Conservation (phyloP, 495 filamentous ascomycete genomes). For the Sordaria brevicollis region DNA sequence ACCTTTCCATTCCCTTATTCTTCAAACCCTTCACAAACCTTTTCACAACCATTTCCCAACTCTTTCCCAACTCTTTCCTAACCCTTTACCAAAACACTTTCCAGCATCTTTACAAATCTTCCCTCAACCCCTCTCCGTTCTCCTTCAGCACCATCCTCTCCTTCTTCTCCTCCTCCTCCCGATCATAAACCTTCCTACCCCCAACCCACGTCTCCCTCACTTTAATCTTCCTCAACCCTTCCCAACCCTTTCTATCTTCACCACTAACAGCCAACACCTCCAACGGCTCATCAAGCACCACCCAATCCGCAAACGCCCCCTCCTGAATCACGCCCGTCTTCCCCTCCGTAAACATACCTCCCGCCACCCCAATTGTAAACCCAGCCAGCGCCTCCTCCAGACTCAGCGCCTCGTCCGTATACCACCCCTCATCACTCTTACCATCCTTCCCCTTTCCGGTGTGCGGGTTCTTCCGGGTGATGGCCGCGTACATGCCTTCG, state of each 20-base stretch:
- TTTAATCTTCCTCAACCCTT: slow-evolving; percentile 35
- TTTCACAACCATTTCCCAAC: background rate
- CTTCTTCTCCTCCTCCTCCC: slow-evolving; percentile 10
- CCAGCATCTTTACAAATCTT: slow-evolving; percentile 12
- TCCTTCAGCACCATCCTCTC: background rate
- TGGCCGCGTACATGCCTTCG: slow-evolving; percentile 52
- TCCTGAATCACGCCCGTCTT: slow-evolving; percentile 41
- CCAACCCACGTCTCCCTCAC: slow-evolving; percentile 57
- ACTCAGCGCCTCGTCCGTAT: slow-evolving; percentile 40
- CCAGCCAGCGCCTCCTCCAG: slow-evolving; percentile 44
- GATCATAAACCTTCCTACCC: slow-evolving; percentile 33
- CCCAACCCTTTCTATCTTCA: too few species aligned
- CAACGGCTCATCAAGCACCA: slow-evolving; percentile 44
- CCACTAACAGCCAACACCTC: slow-evolving; percentile 8
- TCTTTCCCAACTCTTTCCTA: background rate
- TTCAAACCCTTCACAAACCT: background rate
- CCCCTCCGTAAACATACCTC: slow-evolving; percentile 40
- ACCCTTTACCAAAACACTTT: too few species aligned
- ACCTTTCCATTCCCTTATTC: background rate
- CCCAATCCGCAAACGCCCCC: slow-evolving; percentile 51
- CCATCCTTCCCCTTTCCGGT: slow-evolving; percentile 37
- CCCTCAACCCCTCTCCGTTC: background rate
- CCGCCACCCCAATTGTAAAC: slow-evolving; percentile 39
- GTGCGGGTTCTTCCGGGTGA: slow-evolving; percentile 40
- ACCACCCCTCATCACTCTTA: slow-evolving; percentile 37